A percentile compares a stretch with the other conserved stretches of the same genome.
Evolutionary conservation across 1,284 basidiomycete genomes (phyloP).

Genomic region (Cutaneotrichosporon sp.): DNA sequence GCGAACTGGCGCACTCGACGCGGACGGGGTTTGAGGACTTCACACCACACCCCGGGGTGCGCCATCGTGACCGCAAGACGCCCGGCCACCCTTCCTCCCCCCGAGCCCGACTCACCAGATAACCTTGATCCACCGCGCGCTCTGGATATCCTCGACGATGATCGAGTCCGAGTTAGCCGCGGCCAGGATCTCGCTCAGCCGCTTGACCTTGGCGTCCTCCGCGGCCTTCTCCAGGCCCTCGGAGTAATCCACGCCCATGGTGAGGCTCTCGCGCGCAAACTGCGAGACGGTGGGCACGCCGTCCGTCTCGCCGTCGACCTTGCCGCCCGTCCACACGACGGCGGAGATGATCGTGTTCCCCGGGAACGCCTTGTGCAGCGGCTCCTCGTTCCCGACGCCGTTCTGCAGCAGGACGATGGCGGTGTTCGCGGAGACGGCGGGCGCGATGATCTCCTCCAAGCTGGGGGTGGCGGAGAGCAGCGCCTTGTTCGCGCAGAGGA

Average conservation of each 20-base stretch:
- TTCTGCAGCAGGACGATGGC: conserved; percentile 58
- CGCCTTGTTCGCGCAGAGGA: conserved; percentile 55
- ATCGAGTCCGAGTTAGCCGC: conserved; percentile 50
- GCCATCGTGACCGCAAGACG: too few relatives aligned
- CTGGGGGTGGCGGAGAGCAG: conserved; percentile 49
- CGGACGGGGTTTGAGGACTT: too few relatives aligned
- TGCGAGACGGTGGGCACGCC: conserved; percentile 42
- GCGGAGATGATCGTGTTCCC: conserved; percentile 55
- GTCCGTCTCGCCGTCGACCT: conserved; percentile 27
- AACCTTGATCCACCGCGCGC: conserved; percentile 57
- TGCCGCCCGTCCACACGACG: conserved; percentile 56
- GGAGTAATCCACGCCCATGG: conserved; percentile 52
- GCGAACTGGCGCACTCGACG: too few relatives aligned
- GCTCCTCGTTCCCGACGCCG: conserved; percentile 57
- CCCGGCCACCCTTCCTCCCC: too few relatives aligned
- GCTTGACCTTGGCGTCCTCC: conserved; percentile 42
- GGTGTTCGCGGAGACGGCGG: conserved; percentile 45
- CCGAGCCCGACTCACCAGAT: conserved; percentile 41
- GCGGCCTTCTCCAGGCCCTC: conserved; percentile 23
- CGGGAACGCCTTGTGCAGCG: conserved; percentile 54
- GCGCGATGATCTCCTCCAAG: conserved; percentile 45
- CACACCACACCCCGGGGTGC: too few relatives aligned
- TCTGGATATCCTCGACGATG: conserved; percentile 55
- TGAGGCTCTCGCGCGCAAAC: conserved; percentile 50
- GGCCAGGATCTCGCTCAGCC: conserved; percentile 44